Base-by-base conservation (phyloP, 495 filamentous ascomycete genomes). In the Pyrenula aspistea region DNA sequence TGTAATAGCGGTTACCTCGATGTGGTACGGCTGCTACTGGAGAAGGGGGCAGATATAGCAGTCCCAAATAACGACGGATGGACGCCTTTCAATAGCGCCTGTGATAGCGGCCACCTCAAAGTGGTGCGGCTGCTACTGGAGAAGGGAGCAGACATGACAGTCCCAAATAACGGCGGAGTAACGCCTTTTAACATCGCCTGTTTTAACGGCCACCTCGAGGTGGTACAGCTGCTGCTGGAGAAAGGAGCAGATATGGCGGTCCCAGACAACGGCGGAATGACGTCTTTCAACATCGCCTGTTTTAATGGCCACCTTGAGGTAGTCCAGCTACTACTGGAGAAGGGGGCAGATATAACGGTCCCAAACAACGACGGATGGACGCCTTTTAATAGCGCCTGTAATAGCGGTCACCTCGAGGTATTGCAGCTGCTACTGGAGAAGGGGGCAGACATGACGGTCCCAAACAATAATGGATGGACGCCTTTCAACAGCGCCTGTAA, bases 261-360 rank as follows among this genome's bases (percentile, higher is more conserved):
- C n/a, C 10, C 2, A 23, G 57, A 61, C 49, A 47, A 56, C 1
- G 54, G 59, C 1, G 55, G 57, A 12, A 55, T 51, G 31, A 65
- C 62, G 1, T 51, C 62, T 2, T 25, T 65, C 42, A 58, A 62
- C 23, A 56, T 57, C 31, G 60, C 62, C 11, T 53, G 50, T 12
- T 31, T 50, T 2, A 47, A 52, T 15, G 63, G 55, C 21, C 47
- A 47, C 53, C 21, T n/a, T 2, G 24, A 21, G 2, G 25, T 62
- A 2, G 61, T 58, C 1, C 15, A 54, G 42, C 21, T 57, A 1
- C 59, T 65, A 2, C 12, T 63, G 4, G 48, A 55, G 12, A 31
- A 25, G 1, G 25, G 47, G 4, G 60, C 60, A 10, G 31, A 55
- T 31, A 11, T 25, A 11, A 22, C 48, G 0, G 53, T 57, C 4